Conservation (phyloP, 2,329 filamentous ascomycete genomes). For the Aspergillus fructus region DNA sequence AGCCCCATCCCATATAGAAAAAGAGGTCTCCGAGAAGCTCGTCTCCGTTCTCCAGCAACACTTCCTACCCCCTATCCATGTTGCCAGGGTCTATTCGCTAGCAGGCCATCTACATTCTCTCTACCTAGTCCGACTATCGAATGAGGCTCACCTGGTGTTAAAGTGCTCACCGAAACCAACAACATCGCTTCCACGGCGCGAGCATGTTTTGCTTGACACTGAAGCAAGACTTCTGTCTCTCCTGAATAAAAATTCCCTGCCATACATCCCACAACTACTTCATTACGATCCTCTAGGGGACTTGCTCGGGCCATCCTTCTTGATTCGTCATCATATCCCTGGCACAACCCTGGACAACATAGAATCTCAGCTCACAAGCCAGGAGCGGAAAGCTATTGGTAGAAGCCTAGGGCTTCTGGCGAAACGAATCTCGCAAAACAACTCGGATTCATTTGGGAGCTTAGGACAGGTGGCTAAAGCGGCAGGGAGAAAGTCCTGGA, state of each 20-base stretch:
- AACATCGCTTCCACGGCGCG: slow-evolving; percentile 41
- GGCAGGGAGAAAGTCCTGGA: slow-evolving; percentile 52
- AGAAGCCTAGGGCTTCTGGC: slow-evolving; percentile 37
- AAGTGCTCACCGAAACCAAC: slow-evolving; percentile 37
- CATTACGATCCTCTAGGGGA: slow-evolving; percentile 34
- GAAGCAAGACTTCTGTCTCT: slow-evolving; percentile 42
- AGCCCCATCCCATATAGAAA: slow-evolving; percentile 4
- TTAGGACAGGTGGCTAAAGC: slow-evolving; percentile 47
- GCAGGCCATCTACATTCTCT: slow-evolving; percentile 37
- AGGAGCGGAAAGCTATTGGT: slow-evolving; percentile 34
- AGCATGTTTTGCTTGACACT: slow-evolving; percentile 39
- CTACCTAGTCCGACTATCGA: slow-evolving; percentile 37
- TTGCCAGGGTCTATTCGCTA: slow-evolving; percentile 27
- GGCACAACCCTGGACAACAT: slow-evolving; percentile 36
- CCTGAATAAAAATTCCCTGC: slow-evolving; percentile 31
- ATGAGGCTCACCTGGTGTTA: slow-evolving; percentile 36
- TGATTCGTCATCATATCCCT: slow-evolving; percentile 38
- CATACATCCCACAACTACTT: slow-evolving; percentile 39
- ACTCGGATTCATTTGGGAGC: slow-evolving; percentile 52
- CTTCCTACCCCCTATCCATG: slow-evolving; percentile 31
- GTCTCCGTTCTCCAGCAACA: slow-evolving; percentile 30
- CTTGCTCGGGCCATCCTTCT: slow-evolving; percentile 31
- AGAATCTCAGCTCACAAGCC: slow-evolving; percentile 26
- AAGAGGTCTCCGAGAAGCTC: slow-evolving; percentile 24
- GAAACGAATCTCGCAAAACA: slow-evolving; percentile 45